Evolutionary conservation across 768 basidiomycete genomes (phyloP).

Genomic region (Macrolepiota dolichaula): DNA sequence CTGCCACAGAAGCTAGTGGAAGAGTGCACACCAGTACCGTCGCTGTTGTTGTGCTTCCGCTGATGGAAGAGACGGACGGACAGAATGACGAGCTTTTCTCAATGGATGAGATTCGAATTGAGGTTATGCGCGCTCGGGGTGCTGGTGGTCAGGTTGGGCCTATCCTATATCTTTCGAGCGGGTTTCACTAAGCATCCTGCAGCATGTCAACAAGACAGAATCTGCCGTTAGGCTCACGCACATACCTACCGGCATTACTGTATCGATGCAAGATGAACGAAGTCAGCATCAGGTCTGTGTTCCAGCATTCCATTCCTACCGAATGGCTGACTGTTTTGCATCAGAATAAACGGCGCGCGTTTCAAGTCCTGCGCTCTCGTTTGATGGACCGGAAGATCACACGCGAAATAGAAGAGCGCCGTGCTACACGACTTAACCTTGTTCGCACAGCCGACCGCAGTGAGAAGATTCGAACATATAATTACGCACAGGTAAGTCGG

Average conservation of each 20-base stretch:
- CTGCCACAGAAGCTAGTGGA: slow-evolving; percentile 84
- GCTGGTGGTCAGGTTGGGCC: slow-evolving; percentile 86
- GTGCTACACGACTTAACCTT: slow-evolving; percentile 67
- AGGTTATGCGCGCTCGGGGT: slow-evolving; percentile 96
- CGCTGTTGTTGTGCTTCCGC: slow-evolving; percentile 81
- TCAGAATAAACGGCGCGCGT: slow-evolving; percentile 91
- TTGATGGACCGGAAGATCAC: slow-evolving; percentile 78
- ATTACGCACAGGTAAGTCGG: slow-evolving; percentile 74
- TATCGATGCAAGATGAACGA: slow-evolving; percentile 97
- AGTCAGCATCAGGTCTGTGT: slow-evolving; percentile 84
- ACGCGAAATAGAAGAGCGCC: slow-evolving; percentile 65
- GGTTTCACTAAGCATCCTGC: background rate
- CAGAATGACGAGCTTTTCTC: slow-evolving; percentile 64
- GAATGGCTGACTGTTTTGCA: background rate
- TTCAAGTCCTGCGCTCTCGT: slow-evolving; percentile 82
- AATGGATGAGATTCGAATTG: slow-evolving; percentile 84
- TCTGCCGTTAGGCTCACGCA: slow-evolving; percentile 95
- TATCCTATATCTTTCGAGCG: background rate
- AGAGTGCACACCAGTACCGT: slow-evolving; percentile 92
- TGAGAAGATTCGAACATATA: slow-evolving; percentile 96
- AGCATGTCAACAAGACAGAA: slow-evolving; percentile 99
- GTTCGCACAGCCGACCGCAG: slow-evolving; percentile 83
- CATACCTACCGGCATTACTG: slow-evolving; percentile 87
- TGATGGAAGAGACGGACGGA: slow-evolving; percentile 62
- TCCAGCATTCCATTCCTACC: background rate